Base-by-base conservation (phyloP, 805 yeast genomes). In the Phaffomyces thermotolerans region DNA sequence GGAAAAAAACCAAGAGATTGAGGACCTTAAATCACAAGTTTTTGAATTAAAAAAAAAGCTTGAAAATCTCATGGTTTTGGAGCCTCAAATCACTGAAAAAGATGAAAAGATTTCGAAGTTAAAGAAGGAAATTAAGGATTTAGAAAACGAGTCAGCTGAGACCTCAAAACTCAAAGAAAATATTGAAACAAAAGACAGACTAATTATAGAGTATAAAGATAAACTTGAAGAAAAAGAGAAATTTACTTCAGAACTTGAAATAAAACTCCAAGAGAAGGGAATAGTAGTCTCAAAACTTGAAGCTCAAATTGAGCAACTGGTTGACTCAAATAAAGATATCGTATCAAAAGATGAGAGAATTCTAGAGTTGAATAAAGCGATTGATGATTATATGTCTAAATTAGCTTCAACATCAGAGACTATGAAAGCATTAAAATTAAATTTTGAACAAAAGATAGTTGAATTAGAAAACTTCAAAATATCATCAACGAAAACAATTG, bases 11-110 rank as follows among this genome's bases (percentile, higher is more conserved):
- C 34, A 44, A 31, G 24, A 45, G 38, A n/a, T 48, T 48, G 41
- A 38, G 17, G 46, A 50, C 17, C 42, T 48, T 5, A 40, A 54
- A 23, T 50, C 48, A 2, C 52, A 61, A 14, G 56, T 59, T 41
- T 33, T 44, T 8, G 58, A 62, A 46, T 36, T 55, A 9, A 62
- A 58, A 40, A 40, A 47, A 17, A 50, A 47, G 23, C 25, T 47
- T 8, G 48, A 49, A 23, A 13, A 31, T 31, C 4, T 17, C 5
- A 9, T 8, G 9, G 17, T 22, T 9, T 31, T 38, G 4, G 30
- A 32, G 5, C 6, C 10, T 12, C 6, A n/a, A 9, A 24, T 23
- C n/a, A n/a, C 22, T 9, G 20, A n/a, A n/a, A 38, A 38, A 38
- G 15, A 22, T n/a, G 30, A 38, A 18, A 25, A 29, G 14, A 29